Evolutionary conservation across 129 eudicot genomes (phyloP).

Genomic region (Centrapalus pauciflorus): DNA sequence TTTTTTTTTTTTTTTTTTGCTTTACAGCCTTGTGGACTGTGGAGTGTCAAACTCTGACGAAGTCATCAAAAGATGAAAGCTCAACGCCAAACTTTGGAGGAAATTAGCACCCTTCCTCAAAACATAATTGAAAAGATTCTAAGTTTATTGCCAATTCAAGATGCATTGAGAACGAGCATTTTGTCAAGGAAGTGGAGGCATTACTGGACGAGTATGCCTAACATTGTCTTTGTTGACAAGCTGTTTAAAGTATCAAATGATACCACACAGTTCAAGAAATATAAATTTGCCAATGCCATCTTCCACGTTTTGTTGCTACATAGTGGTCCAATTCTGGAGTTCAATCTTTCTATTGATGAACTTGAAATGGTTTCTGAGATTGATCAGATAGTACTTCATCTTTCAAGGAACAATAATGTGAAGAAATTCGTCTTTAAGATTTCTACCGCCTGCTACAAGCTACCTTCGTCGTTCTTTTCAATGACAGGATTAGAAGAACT

Average conservation of each 20-base stretch:
- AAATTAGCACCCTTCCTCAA: conserved; percentile 25
- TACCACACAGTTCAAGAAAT: background rate
- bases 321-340: conserved; percentile 17
- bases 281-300: background rate
- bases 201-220: conserved; percentile 26
- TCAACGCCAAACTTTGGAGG: background rate
- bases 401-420: conserved; percentile 15
- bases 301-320: conserved; percentile 28
- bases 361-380: conserved; percentile 5
- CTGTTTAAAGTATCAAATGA: background rate
- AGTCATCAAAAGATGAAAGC: background rate
- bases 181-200: conserved; percentile 39
- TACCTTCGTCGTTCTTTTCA: conserved; percentile 23
- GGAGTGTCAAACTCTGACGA: background rate
- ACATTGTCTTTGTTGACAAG: conserved; percentile 15
- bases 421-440: conserved; percentile 3
- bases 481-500: conserved; percentile 8
- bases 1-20: background rate
- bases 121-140: conserved; percentile 19
- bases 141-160: conserved; percentile 21
- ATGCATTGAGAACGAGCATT: conserved; percentile 35
- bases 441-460: background rate
- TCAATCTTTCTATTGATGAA: background rate
- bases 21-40: background rate
- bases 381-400: conserved; percentile 16